Percentiles rank a stretch among this genome's conserved stretches.
Conservation (phyloP, 2,329 filamentous ascomycete genomes). For the Diaporthe sp. region DNA sequence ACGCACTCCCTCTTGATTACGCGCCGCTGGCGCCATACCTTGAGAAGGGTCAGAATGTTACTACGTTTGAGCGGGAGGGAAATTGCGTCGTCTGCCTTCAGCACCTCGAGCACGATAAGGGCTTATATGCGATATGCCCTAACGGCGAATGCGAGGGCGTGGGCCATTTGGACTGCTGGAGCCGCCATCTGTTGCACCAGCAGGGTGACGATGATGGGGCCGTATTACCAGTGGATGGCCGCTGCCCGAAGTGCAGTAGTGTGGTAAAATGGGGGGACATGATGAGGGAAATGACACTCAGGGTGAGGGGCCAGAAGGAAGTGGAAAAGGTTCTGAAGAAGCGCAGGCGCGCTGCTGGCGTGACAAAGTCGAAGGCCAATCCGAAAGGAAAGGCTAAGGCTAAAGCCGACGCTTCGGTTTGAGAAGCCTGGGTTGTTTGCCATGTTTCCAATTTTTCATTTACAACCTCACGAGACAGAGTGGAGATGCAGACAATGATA, state of each 20-base stretch:
- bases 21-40: constrained; percentile 62
- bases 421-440: neutral
- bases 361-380: constrained; percentile 41
- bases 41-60: constrained; percentile 63
- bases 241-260: constrained; percentile 76
- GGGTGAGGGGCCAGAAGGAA: constrained; percentile 76
- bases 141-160: constrained; percentile 64
- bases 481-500: neutral
- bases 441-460: neutral
- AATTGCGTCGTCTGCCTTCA: constrained; percentile 64
- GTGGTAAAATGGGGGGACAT: constrained; percentile 78
- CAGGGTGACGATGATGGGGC: constrained; percentile 45
- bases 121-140: constrained; percentile 68
- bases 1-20: constrained; percentile 67
- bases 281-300: constrained; percentile 83
- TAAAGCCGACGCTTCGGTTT: neutral
- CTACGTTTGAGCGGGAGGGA: constrained; percentile 67
- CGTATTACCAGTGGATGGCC: constrained; percentile 75
- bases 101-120: constrained; percentile 56
- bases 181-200: constrained; percentile 57
- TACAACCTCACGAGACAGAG: neutral
- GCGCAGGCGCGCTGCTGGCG: constrained; percentile 38
- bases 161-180: constrained; percentile 71
- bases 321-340: constrained; percentile 74
- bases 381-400: constrained; percentile 17